Conservation (phyloP, 768 basidiomycete genomes). For the Amyloporia xantha region DNA sequence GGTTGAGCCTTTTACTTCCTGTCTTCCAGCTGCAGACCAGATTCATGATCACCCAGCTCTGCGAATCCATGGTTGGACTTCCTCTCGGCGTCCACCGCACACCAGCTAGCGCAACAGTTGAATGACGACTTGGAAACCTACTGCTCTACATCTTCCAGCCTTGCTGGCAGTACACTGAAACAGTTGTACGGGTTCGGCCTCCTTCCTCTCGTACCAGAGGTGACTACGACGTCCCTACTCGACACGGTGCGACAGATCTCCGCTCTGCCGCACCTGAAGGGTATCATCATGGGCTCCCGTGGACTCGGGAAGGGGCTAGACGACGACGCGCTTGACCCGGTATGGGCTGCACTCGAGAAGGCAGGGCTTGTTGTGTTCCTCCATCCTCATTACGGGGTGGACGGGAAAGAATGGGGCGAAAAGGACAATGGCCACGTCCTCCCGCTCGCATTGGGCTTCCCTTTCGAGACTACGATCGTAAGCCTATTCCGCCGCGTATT, state of each 20-base stretch:
- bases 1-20: slow-evolving; percentile 39
- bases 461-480: slow-evolving; percentile 85
- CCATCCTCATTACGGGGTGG: slow-evolving; percentile 84
- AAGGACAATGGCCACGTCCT: slow-evolving; percentile 83
- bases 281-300: slow-evolving; percentile 76
- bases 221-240: slow-evolving; percentile 49
- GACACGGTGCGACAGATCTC: slow-evolving; percentile 63
- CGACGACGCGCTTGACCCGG: slow-evolving; percentile 67
- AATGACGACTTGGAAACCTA: slow-evolving; percentile 76
- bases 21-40: slow-evolving; percentile 4
- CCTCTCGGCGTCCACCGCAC: slow-evolving; percentile 60
- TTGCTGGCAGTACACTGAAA: slow-evolving; percentile 35
- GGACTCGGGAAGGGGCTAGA: slow-evolving; percentile 78
- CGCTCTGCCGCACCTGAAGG: slow-evolving; percentile 57
- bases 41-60: slow-evolving; percentile 36
- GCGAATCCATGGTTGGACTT: slow-evolving; percentile 95
- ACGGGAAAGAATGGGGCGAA: slow-evolving; percentile 66
- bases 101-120: slow-evolving; percentile 57
- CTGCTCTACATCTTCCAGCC: slow-evolving; percentile 57
- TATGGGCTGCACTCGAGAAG: slow-evolving; percentile 74
- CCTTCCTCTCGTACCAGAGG: slow-evolving; percentile 70
- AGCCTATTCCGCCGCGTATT: slow-evolving; percentile 19
- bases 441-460: slow-evolving; percentile 82
- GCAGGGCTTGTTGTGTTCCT: slow-evolving; percentile 73
- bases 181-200: slow-evolving; percentile 82